Evolutionary conservation across 140 eudicot species (phyloP).

Genomic region (Ambrosia hybrid): DNA sequence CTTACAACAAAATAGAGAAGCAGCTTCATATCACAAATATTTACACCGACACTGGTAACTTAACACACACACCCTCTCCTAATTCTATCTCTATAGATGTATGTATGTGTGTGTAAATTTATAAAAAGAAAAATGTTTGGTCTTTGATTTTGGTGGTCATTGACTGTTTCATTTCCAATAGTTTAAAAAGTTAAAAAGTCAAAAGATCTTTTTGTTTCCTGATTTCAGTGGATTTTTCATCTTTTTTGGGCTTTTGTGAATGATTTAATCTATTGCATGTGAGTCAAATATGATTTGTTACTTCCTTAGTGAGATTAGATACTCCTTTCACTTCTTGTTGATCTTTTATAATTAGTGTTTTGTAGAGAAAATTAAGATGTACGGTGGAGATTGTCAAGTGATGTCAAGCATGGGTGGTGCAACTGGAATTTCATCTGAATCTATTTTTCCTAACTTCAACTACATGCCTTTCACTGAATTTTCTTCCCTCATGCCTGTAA

Average conservation of each 20-base stretch:
- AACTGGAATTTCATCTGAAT: constrained; percentile 52
- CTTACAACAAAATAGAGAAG: constrained; percentile 4
- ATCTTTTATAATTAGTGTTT: not conserved
- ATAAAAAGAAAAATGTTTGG: not conserved
- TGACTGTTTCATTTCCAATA: constrained; percentile 10
- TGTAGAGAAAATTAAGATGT: constrained; percentile 44
- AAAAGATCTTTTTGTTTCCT: not conserved
- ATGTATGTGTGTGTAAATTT: constrained; percentile 11
- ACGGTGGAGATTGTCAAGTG: constrained; percentile 84
- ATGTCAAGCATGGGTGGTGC: constrained; percentile 70
- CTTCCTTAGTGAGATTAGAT: not conserved
- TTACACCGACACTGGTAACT: constrained; percentile 31
- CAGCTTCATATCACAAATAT: constrained; percentile 23
- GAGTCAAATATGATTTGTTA: not conserved
- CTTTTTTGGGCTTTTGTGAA: not conserved
- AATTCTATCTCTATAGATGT: not conserved
- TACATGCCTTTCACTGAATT: constrained; percentile 84
- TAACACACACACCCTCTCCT: not conserved
- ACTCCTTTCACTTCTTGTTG: not conserved
- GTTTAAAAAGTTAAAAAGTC: constrained; percentile 5
- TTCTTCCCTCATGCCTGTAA: constrained; percentile 44
- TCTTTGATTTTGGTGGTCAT: constrained; percentile 8
- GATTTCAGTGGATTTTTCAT: not conserved
- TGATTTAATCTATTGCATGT: constrained; percentile 21
- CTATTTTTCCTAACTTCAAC: constrained; percentile 70